These are phyloP conservation scores for Botrytis aclada DNA, from an alignment of 2,329 filamentous ascomycete genomes.

Conservation along the genomic window DNA sequence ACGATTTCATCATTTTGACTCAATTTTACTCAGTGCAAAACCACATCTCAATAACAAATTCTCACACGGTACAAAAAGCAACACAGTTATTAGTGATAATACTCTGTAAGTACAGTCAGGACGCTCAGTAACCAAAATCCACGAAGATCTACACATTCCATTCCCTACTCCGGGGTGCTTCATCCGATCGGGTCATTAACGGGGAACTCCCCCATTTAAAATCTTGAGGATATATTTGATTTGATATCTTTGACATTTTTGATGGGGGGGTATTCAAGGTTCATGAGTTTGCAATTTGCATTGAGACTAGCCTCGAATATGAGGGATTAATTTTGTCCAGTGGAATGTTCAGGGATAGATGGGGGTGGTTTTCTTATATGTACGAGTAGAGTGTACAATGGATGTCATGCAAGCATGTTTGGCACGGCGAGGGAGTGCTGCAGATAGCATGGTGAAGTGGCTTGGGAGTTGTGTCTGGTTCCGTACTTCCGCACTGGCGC, in stretches of 20 bases:
- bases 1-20: not conserved
- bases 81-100: not conserved
- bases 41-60: not conserved
- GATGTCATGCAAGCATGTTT: too few species aligned
- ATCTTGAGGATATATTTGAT: not conserved
- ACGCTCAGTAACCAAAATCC: too few species aligned
- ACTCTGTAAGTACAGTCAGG: not conserved
- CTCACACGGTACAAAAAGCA: not conserved
- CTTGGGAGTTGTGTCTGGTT: not conserved
- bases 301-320: constrained; percentile 12
- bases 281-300: not conserved
- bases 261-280: not conserved
- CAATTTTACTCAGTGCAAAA: not conserved
- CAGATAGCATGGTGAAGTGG: not conserved
- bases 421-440: too few species aligned
- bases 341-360: constrained; percentile 20
- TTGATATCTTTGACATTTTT: not conserved
- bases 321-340: constrained; percentile 35
- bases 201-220: not conserved
- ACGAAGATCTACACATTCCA: not conserved
- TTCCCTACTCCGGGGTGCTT: not conserved
- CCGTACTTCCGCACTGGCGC: not conserved
- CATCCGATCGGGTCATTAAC: not conserved
- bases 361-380: not conserved
- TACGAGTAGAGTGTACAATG: not conserved